Base-by-base conservation (phyloP, 129 eudicot species). In the Erigeron canadensis region DNA sequence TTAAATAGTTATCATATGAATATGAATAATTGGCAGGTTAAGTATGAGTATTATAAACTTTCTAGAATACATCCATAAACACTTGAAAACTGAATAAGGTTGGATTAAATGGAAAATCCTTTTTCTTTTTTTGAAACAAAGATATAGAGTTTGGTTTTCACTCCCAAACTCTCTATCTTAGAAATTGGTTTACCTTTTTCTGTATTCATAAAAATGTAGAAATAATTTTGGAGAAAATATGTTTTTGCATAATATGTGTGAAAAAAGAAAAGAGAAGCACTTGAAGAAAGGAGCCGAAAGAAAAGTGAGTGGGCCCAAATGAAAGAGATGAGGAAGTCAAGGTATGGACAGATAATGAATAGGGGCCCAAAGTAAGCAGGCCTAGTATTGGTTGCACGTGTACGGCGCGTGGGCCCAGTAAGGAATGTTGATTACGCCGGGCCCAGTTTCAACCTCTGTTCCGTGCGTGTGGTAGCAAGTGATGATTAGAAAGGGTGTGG, bases 401-500 rank as follows among this genome's bases (percentile, higher is more conserved):
- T 78, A 71, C 81, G 81, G 81, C 77, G 72, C 16, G 51, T 63
- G 81, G 81, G 67, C 73, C 81, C 81, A 71, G 13, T 78, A 63
- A 78, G 81, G 81, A 78, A 78, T 78, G 81, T 78, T 71, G 73
- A 71, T 78, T 72, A 78, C 64, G 77, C 45, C 17, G 22, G 81
- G 67, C 71, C 81, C 67, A 64, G 59, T 19, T 65, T 21, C 71
- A 63, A 67, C 78, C 15, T 58, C 57, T 10, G 9, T 41, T 50
- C 78, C 80, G 79, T 81, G 80, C 81, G 88, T 72, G 92, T 81
- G 85, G 72, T 39, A 44, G 83, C 58, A 62, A 72, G 42, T 69
- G 61, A 82, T 86, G 79, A 88, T 88, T 86, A 83, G 73, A 81
- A 43, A 19, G 5, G 19, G 23, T 84, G 83, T 88, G 82, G 82